phyloP scores from a whole-genome alignment of 2,329 filamentous ascomycete species.

The Aureobasidium sp. region DNA sequence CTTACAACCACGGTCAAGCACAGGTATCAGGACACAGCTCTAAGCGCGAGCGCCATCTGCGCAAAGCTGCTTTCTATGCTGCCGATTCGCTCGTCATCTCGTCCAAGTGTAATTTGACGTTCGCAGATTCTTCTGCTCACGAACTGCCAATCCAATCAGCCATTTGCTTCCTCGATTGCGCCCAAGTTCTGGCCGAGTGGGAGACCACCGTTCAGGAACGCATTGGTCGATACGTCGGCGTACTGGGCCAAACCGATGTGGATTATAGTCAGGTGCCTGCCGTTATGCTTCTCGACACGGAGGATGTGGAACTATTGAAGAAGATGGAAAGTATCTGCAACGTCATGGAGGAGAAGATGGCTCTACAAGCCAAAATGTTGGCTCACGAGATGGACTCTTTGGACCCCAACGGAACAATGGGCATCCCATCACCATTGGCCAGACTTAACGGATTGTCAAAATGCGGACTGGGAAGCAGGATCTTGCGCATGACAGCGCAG shows the following conservation, averaged over 20 bases:
- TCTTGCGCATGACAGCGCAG: slow-evolving; percentile 74
- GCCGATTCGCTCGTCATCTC: slow-evolving; percentile 86
- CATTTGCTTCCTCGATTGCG: slow-evolving; percentile 88
- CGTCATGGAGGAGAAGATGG: slow-evolving; percentile 69
- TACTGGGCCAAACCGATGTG: slow-evolving; percentile 74
- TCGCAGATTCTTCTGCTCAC: slow-evolving; percentile 72
- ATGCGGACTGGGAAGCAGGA: slow-evolving; percentile 74
- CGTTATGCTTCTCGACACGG: slow-evolving; percentile 84
- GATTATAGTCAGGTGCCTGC: slow-evolving; percentile 74
- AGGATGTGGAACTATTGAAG: slow-evolving; percentile 75
- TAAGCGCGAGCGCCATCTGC: slow-evolving; percentile 69
- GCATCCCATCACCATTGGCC: slow-evolving; percentile 27
- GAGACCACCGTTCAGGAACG: slow-evolving; percentile 86
- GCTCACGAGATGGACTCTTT: slow-evolving; percentile 43
- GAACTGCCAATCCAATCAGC: slow-evolving; percentile 86
- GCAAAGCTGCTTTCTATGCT: slow-evolving; percentile 92
- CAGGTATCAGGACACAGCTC: slow-evolving; percentile 17
- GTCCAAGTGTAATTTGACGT: slow-evolving; percentile 75
- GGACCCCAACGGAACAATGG: slow-evolving; percentile 42
- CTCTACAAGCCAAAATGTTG: slow-evolving; percentile 44
- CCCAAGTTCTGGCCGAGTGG: slow-evolving; percentile 92
- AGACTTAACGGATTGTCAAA: slow-evolving; percentile 46
- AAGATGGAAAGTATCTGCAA: slow-evolving; percentile 75
- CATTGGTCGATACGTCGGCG: slow-evolving; percentile 79
- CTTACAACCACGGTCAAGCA: slow-evolving; percentile 19